Percentiles rank a stretch among this genome's conserved stretches.
These are phyloP conservation scores for Arthrinium phaeospermum DNA, from an alignment of 2,329 filamentous ascomycete genomes.

Conservation along the genomic window DNA sequence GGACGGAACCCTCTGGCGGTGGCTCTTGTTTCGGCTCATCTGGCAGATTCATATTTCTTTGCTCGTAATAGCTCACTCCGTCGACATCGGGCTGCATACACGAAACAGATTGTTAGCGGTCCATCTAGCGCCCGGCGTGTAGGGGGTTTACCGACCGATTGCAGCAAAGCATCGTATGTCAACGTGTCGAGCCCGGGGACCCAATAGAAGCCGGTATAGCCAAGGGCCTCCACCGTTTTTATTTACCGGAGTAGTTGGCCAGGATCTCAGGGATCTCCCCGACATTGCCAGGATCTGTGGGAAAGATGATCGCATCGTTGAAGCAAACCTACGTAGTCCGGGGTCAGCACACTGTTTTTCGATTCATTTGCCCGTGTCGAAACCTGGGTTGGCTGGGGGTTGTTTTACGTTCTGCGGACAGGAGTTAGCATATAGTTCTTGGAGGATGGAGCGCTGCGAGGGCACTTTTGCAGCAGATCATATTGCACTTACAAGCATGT, in stretches of 20 bases:
- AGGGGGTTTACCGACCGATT: neutral
- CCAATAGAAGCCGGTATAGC: neutral
- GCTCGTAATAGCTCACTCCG: neutral
- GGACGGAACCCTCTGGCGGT: too few relatives aligned
- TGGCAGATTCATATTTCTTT: neutral
- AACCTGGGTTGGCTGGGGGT: neutral
- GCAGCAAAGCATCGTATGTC: neutral
- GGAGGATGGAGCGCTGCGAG: neutral
- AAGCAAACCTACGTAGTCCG: neutral
- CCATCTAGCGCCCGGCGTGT: too few relatives aligned
- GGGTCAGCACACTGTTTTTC: neutral
- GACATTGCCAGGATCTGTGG: neutral
- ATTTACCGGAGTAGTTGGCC: neutral
- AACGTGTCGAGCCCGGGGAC: neutral
- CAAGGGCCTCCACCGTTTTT: neutral
- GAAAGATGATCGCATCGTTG: neutral
- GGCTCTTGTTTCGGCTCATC: neutral
- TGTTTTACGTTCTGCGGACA: neutral
- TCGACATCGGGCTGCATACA: neutral
- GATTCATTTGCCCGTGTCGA: too few relatives aligned
- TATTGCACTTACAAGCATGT: neutral
- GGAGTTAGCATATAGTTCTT: neutral
- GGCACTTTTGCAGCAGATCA: neutral
- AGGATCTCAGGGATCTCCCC: slow-evolving; percentile 1
- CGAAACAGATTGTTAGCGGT: too few relatives aligned